Evolutionary conservation across 192 early-diverging fungal species (phyloP).

Genomic region (Coemansia sp.): DNA sequence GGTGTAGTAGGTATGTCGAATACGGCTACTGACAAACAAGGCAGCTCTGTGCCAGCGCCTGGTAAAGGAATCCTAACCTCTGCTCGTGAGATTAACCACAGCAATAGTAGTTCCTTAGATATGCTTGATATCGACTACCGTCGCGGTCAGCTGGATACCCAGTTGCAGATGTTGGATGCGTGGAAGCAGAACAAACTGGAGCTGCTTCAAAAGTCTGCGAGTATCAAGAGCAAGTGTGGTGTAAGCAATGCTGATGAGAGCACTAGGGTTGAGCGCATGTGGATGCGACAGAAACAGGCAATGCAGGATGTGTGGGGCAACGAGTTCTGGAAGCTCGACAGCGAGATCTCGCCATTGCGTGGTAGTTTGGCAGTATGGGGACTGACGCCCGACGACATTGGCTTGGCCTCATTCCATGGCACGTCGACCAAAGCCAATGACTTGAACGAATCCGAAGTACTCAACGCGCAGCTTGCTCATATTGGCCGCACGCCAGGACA

Average conservation of each 20-base stretch:
- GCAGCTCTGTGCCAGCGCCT: too few relatives aligned
- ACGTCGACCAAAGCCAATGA: too few relatives aligned
- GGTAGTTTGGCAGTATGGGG: constrained; percentile 85
- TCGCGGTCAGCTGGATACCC: constrained; percentile 61
- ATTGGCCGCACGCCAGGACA: constrained; percentile 87
- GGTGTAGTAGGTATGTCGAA: constrained; percentile 82
- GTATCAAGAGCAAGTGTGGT: too few relatives aligned
- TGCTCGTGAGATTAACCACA: constrained; percentile 62
- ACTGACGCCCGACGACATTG: constrained; percentile 87
- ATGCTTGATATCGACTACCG: constrained; percentile 83
- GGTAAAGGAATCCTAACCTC: constrained; percentile 87
- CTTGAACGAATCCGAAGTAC: too few relatives aligned
- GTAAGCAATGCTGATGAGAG: not conserved
- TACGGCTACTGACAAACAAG: constrained; percentile 93
- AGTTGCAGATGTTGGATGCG: constrained; percentile 9
- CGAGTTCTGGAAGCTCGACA: constrained; percentile 77
- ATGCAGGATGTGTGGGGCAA: constrained; percentile 69
- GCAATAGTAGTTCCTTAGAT: constrained; percentile 29
- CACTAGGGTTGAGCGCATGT: constrained; percentile 61
- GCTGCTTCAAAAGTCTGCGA: not conserved
- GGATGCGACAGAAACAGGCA: constrained; percentile 66
- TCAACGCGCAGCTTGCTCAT: too few relatives aligned
- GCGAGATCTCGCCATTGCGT: constrained; percentile 78
- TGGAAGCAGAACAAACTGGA: constrained; percentile 7
- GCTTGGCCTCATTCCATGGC: constrained; percentile 86